These are phyloP conservation scores for Luvunga scandens DNA, from an alignment of 345 rosid genomes.

Conservation along the genomic window DNA sequence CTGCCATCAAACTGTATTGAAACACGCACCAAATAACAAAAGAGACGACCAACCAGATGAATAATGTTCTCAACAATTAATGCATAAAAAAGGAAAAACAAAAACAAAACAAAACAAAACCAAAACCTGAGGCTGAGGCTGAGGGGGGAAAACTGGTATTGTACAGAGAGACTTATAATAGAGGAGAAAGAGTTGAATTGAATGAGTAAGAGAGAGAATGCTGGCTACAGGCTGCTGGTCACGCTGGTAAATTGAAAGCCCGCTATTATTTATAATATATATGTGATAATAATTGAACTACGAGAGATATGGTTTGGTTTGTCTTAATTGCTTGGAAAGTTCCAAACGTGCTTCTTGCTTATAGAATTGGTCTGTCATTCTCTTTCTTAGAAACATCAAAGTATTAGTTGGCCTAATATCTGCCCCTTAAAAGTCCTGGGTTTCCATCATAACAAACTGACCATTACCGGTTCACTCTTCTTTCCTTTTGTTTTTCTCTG, in stretches of 20 bases:
- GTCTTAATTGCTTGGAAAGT: neutral
- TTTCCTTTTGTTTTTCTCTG: too few relatives aligned
- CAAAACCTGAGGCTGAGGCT: too few relatives aligned
- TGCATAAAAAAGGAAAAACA: neutral
- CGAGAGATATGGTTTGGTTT: neutral
- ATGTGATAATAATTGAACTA: neutral
- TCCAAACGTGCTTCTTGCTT: neutral
- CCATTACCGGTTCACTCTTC: too few relatives aligned
- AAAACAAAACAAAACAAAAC: neutral
- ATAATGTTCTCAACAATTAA: neutral
- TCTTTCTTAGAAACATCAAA: neutral
- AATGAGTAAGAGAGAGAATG: constrained; percentile 25
- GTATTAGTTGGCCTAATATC: neutral
- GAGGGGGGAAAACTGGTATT: neutral
- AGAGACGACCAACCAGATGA: neutral
- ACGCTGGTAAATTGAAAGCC: constrained; percentile 5
- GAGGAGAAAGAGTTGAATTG: constrained; percentile 7
- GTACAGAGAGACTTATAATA: constrained; percentile 5
- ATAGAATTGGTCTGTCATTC: neutral
- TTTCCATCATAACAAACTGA: too few relatives aligned
- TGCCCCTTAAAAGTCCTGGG: neutral
- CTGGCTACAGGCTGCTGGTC: neutral
- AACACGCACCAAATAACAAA: neutral
- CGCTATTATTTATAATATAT: too few relatives aligned
- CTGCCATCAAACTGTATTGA: constrained; percentile 37